Evolutionary conservation across 2,329 filamentous ascomycete species (phyloP).

Genomic region (Aspergillus glaucus): DNA sequence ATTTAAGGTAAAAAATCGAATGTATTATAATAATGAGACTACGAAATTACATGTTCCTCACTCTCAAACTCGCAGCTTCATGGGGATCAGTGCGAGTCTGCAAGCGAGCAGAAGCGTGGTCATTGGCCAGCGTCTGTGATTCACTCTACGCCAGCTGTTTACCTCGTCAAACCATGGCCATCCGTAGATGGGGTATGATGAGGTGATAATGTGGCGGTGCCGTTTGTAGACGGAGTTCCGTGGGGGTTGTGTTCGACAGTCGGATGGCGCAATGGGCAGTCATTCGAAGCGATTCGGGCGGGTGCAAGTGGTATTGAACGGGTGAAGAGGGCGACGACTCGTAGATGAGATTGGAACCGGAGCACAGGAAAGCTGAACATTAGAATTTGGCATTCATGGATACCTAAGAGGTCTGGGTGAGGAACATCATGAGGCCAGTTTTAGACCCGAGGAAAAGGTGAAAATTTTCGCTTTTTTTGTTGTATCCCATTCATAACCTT

Average conservation of each 20-base stretch:
- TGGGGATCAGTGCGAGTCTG: slow-evolving; percentile 35
- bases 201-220: slow-evolving; percentile 77
- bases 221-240: not conserved
- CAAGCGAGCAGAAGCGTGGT: slow-evolving; percentile 28
- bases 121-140: slow-evolving; percentile 22
- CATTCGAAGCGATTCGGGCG: too few species aligned
- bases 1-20: not conserved
- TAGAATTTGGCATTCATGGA: not conserved
- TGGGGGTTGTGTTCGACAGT: not conserved
- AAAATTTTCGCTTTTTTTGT: slow-evolving; percentile 5
- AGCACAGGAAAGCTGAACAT: too few species aligned
- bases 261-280: too few species aligned
- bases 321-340: too few species aligned
- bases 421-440: not conserved
- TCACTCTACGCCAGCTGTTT: slow-evolving; percentile 89
- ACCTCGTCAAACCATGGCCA: slow-evolving; percentile 67
- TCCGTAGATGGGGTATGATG: slow-evolving; percentile 39
- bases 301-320: too few species aligned
- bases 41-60: slow-evolving; percentile 27
- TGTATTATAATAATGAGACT: not conserved
- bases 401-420: not conserved
- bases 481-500: slow-evolving; percentile 12
- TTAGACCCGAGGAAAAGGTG: not conserved
- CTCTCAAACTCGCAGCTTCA: slow-evolving; percentile 38
- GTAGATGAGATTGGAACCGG: too few species aligned